Evolutionary conservation across 1,284 basidiomycete species (phyloP), one percentile per base, ranked within the genome.

Genomic region (Cystobasidium pallidum): DNA sequence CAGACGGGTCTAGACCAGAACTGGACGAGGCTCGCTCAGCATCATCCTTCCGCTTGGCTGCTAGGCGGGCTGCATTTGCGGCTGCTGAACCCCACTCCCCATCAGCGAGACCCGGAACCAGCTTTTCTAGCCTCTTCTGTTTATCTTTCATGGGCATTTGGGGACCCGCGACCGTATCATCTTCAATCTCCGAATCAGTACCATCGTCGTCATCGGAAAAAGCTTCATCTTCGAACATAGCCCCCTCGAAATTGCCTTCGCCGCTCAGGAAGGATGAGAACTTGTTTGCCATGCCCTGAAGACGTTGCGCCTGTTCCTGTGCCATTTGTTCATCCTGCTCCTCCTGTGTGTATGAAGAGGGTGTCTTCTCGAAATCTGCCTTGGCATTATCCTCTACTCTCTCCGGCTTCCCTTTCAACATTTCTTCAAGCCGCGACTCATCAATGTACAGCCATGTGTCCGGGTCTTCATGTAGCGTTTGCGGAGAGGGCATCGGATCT

Each of bases 241-340:
- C 94, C 1, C 94, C 94, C 76, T 92, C 88, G 4, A 95, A 75
- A 75, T 91, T 89, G 4, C 94, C 94, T 79, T 93, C 82, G 1
- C 90, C 92, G 76, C 92, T 88, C 1, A 97, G 87, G 79, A 97
- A 97, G 34, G 85, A 84, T 78, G 91, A 88, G 0, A 97, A 91
- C 80, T 92, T 91, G 74, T 86, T 83, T 11, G 94, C 92, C 61
- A 97, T 84, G 74, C 86, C 85, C 76, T 87, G 86, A 54, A 97
- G 81, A 67, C 86, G 87, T 19, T 84, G 80, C 1, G 91, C 89
- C 78, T 92, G 89, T 67, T 86, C 85, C 26, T 75, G 45, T 24
- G 72, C 75, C 63, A 66, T 70, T 28, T 64, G 62, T 63, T 78
- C 73, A 8, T 70, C 52, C 65, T 68, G 55, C 30, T 45, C 49